Percentiles rank a stretch among this genome's conserved stretches.
These are phyloP conservation scores for Dissoconium aciculare DNA, from an alignment of 2,329 filamentous ascomycete genomes.

Conservation along the genomic window DNA sequence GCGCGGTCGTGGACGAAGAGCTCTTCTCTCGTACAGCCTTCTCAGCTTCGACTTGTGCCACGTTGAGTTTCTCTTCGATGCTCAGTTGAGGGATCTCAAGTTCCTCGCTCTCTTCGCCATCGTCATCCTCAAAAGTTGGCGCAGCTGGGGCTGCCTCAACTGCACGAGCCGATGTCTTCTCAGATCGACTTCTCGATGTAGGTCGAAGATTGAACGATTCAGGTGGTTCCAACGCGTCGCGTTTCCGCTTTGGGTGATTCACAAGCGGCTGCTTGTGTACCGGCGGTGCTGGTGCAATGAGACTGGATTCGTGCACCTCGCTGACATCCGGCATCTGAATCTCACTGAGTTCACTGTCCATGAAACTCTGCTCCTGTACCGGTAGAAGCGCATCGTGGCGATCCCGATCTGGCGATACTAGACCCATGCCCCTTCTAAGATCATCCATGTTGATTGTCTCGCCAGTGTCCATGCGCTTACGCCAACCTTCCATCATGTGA, in stretches of 20 bases:
- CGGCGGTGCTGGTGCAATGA: constrained; percentile 3
- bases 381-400: constrained; percentile 2
- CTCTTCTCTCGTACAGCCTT: constrained; percentile 23
- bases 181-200: constrained; percentile 9
- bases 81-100: constrained; percentile 22
- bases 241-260: constrained; percentile 18
- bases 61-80: constrained; percentile 33
- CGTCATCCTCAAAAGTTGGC: constrained; percentile 18
- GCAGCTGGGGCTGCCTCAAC: constrained; percentile 5
- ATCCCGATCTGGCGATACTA: constrained; percentile 30
- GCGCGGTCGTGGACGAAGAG: constrained; percentile 12
- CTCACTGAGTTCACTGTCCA: constrained; percentile 18
- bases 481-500: constrained; percentile 82
- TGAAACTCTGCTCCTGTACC: constrained; percentile 13
- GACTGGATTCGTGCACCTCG: constrained; percentile 3
- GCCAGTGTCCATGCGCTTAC: constrained; percentile 61
- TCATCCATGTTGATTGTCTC: constrained; percentile 50
- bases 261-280: constrained; percentile 2
- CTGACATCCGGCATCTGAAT: constrained; percentile 8
- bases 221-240: constrained; percentile 21
- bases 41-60: constrained; percentile 31
- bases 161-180: constrained; percentile 7
- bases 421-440: constrained; percentile 44
- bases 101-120: constrained; percentile 23
- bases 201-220: constrained; percentile 24